Base-by-base conservation (phyloP, 805 yeast species). In the Kockiozyma suomiensis region DNA sequence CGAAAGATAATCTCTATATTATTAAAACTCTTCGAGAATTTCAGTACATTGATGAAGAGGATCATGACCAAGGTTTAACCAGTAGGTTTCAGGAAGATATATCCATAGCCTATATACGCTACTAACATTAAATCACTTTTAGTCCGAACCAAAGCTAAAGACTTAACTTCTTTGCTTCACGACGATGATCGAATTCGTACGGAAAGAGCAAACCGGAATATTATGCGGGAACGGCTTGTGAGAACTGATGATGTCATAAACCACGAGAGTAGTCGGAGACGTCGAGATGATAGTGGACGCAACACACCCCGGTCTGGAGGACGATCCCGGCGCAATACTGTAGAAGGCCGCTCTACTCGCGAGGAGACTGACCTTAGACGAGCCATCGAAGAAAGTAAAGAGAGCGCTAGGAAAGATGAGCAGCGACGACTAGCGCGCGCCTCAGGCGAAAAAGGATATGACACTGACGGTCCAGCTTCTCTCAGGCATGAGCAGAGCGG, bases 21-120 rank as follows among this genome's bases (percentile, higher is more conserved):
- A 84, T 93, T 72, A 91, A 92, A 76, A 91, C 97, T 0, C 79
- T 93, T 68, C 83, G 97, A 56, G 98, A 93, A 73, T 93, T 93
- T 73, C 90, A 86, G 68, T 88, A 85, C 71, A 79, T 80, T 41
- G 97, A 93, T 72, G 93, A 88, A 50, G 70, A 78, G 19, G 91
- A 89, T 49, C 76, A 79, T 30, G 99, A 93, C 74, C 96, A 90
- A 70, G 98, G 99, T 23, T 87, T 88, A 7, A 83, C 90, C 54
- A 87, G 66, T 63, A 38, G 15, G 66, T 35, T 12, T 25, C 23
- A 26, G 23, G 10, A 12, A n/a, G 21, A 10, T n/a, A 45, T 17
- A 4, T 21, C n/a, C 42, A n/a, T 17, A 17, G n/a, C 19, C 8
- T 17, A 15, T 4, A 17, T 17, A n/a, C 42, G 17, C 8, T 37